Evolutionary conservation across 176 grass and related monocot species (phyloP).

Genomic region (Phoenix roebelenii): DNA sequence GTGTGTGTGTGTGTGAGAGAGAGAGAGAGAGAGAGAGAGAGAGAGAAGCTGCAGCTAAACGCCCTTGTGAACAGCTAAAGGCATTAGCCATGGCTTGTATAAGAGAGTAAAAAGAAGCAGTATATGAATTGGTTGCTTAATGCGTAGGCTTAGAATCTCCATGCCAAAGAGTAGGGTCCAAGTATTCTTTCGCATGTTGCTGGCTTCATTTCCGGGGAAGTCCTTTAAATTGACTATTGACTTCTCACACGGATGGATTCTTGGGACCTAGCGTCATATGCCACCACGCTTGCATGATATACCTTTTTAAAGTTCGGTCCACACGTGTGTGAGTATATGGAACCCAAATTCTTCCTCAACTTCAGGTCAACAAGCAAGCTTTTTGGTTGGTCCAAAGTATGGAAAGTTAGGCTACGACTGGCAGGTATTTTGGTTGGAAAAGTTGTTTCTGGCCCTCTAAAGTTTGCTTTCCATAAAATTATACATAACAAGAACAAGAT

Average conservation of each 20-base stretch:
- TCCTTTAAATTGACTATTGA: no score
- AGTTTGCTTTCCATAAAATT: no score
- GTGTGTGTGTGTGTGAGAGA: background rate
- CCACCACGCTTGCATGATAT: no score
- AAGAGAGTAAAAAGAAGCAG: no score
- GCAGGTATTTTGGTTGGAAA: no score
- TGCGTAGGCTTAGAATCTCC: background rate
- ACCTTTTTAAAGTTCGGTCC: background rate
- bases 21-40: background rate
- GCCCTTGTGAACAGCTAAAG: background rate
- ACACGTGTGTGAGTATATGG: background rate
- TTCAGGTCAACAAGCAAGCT: background rate
- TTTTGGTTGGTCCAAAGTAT: background rate
- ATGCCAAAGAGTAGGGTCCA: background rate
- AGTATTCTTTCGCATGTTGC: background rate
- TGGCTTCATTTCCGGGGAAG: background rate
- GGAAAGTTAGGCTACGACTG: background rate
- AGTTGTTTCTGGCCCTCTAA: no score
- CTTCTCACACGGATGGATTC: no score
- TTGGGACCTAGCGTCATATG: no score
- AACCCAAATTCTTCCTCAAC: background rate
- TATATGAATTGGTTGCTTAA: background rate
- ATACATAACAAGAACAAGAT: no score
- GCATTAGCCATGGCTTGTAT: background rate
- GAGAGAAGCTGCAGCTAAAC: background rate